Base-by-base conservation (phyloP, 2,329 filamentous ascomycete species). In the Calonectria henricotiae region DNA sequence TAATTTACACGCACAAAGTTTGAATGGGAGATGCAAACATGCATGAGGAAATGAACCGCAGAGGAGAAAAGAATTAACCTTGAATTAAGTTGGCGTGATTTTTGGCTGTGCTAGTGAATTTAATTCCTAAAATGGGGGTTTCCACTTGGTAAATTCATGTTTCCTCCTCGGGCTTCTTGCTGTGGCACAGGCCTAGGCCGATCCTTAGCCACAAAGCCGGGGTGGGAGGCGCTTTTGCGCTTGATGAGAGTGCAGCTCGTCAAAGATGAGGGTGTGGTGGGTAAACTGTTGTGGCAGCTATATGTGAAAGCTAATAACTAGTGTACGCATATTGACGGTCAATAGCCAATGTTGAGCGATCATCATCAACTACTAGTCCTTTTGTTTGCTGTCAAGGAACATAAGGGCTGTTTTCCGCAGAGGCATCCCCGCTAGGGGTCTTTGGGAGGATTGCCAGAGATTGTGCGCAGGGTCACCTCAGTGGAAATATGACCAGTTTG, bases 181-280 rank as follows among this genome's bases (percentile, higher is more conserved):
- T n/a, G 11, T 23, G 20, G 32, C n/a, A 11, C n/a, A 37, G n/a
- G n/a, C 23, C 35, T 4, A n/a, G 32, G n/a, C 13, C 20, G n/a
- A 37, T 37, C 51, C 12, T 17, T 37, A 37, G 37, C 32, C 30
- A 25, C n/a, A 17, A 5, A 23, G 20, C 32, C 37, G 32, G 32
- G 5, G 25, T 9, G 37, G 13, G 51, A 37, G 51, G 49, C 49
- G 49, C n/a, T 37, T 54, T 54, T 54, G 49, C 12, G 49, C 37
- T 54, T 54, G 30, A 54, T 35, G 47, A 35, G 47, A 20, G 47
- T 7, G n/a, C 32, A 54, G 27, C 47, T 35, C n/a, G n/a, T 20
- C 3, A 27, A 32, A 54, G 13, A n/a, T 15, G 30, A 23, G 12
- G 30, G 49, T 54, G 30, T 35, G 17, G 7, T 3, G 11, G 30